Evolutionary conservation across 306 rosid species (phyloP), one percentile per base, ranked within the genome.

Genomic region (Purshia tridentata): DNA sequence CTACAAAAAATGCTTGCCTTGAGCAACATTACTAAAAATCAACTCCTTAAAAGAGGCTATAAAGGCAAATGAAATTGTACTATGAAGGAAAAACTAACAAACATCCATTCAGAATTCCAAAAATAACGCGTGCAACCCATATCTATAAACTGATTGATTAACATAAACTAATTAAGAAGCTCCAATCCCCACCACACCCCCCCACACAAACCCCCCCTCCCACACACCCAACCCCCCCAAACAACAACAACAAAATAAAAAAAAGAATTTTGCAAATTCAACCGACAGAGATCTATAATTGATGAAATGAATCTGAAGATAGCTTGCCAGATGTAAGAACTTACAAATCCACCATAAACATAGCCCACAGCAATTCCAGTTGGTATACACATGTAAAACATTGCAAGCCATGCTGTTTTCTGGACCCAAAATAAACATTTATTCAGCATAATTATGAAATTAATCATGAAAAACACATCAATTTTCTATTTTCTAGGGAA

Each of bases 331-430:
- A 76, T 60, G 48, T 13, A 68, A 40, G 50, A 84, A 84, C 93
- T 87, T 91, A 91, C 97, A 35, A 89, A 11, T 82, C 98, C 98
- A 61, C 98, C 98, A 65, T 88, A 94, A 72, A 91, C 86, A 83
- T 94, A 94, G 82, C 98, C 97, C 84, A 94, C 45, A 41, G 98
- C 97, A 29, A 89, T 80, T 69, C 98, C 98, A 82, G 96, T 81
- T 65, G 98, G 97, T 82, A 94, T 91, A 70, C 98, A 91, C 98
- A 89, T 94, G 90, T 94, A 93, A 84, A 91, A 94, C 56, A 81
- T 62, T 66, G 92, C 96, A 80, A 91, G 98, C 98, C 98, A 94
- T 66, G 89, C 90, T 57, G 97, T 85, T 94, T 94, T 91, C 98
- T 91, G 89, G 68, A 52, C 63, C 78, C 74, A 85, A 46, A 22